Conservation (phyloP, 108 stramenopile species). For the Schizochytrium sp. region DNA sequence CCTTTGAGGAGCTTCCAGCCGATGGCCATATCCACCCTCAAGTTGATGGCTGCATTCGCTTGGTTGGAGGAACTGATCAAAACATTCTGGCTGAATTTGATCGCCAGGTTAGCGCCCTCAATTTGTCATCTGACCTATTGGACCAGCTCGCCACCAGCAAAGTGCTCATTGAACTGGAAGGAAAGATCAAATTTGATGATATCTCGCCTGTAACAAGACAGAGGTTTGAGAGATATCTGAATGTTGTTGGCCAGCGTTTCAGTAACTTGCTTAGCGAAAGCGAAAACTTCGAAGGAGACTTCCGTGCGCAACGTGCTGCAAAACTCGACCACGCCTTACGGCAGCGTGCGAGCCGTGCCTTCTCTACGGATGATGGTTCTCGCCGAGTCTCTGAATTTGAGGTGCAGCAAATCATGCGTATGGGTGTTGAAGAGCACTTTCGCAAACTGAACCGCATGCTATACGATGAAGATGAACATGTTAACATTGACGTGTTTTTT, state of each 20-base stretch:
- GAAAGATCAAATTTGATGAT: conserved; percentile 1
- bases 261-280: background rate
- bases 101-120: background rate
- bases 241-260: conserved; percentile 1
- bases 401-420: conserved; percentile 8
- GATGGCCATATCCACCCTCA: background rate
- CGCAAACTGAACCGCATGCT: background rate
- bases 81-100: background rate
- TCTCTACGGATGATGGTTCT: background rate
- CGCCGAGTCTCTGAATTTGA: background rate
- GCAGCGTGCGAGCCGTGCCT: background rate
- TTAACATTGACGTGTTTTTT: background rate
- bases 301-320: background rate
- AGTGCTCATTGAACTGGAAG: conserved; percentile 25
- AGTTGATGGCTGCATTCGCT: background rate
- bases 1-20: background rate
- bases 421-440: conserved; percentile 52
- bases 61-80: background rate
- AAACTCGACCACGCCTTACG: background rate
- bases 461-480: conserved; percentile 6
- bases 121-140: background rate
- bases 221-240: background rate
- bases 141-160: conserved; percentile 39
- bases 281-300: conserved; percentile 21
- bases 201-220: background rate